phyloP scores from a whole-genome alignment of 176 grass and related monocot species.

The Rhynchospora breviuscula region DNA sequence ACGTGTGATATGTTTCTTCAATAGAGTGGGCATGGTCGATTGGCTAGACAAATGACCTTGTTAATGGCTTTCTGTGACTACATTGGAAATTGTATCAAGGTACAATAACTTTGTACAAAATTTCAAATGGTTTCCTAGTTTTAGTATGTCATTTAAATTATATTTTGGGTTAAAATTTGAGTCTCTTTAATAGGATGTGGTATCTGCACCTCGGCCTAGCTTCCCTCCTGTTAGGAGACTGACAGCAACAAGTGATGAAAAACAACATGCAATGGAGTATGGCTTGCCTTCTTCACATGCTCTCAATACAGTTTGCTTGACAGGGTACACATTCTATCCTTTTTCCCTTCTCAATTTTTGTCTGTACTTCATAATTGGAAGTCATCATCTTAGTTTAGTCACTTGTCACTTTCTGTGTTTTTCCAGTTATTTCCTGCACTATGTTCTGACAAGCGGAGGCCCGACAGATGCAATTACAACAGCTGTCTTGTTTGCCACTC shows the following conservation, averaged over 20 bases:
- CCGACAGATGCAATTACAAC: conserved; percentile 22
- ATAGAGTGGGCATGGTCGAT: conserved; percentile 73
- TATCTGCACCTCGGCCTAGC: conserved; percentile 89
- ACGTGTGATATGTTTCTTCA: not conserved
- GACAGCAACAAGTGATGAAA: conserved; percentile 75
- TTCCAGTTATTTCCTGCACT: conserved; percentile 79
- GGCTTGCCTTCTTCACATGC: conserved; percentile 88
- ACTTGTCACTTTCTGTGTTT: not conserved
- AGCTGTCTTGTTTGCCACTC: conserved; percentile 35
- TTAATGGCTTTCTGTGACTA: conserved; percentile 95
- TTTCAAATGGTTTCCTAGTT: not conserved
- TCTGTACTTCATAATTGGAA: not conserved
- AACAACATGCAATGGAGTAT: conserved; percentile 97
- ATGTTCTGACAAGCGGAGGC: conserved; percentile 43
- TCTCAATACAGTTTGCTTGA: conserved; percentile 84
- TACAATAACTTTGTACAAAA: conserved; percentile 3
- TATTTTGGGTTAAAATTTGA: conserved; percentile 11
- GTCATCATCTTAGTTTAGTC: not conserved
- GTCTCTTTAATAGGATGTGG: conserved; percentile 42
- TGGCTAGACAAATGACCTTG: conserved; percentile 96
- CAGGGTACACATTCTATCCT: conserved; percentile 49
- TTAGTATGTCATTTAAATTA: not conserved
- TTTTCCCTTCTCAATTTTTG: not conserved
- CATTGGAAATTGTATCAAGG: conserved; percentile 84
- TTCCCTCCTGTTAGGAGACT: conserved; percentile 88